These are phyloP conservation scores for Leucocoprinus birnbaumii DNA, from an alignment of 768 basidiomycete genomes.

Conservation along the genomic window DNA sequence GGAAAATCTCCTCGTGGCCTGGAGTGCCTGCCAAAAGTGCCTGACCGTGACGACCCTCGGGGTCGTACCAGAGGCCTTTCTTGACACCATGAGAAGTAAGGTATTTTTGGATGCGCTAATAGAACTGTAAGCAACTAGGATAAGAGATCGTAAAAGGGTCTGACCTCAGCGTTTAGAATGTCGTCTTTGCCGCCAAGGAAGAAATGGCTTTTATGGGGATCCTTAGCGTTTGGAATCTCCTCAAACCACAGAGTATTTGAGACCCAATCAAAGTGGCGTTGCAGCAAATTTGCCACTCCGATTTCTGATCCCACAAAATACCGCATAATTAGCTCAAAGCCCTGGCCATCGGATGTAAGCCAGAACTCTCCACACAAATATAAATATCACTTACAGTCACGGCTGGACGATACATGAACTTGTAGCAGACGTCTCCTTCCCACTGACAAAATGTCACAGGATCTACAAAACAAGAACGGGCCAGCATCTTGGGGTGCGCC, in stretches of 20 bases:
- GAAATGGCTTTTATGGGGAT: slow-evolving; percentile 65
- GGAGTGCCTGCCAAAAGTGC: slow-evolving; percentile 50
- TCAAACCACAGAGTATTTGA: slow-evolving; percentile 89
- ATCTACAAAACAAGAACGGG: slow-evolving; percentile 86
- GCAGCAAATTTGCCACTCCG: slow-evolving; percentile 83
- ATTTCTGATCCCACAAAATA: slow-evolving; percentile 89
- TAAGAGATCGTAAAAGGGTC: slow-evolving; percentile 14
- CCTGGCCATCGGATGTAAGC: slow-evolving; percentile 39
- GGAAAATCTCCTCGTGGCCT: slow-evolving; percentile 54
- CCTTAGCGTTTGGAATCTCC: slow-evolving; percentile 78
- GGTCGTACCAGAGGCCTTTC: slow-evolving; percentile 64
- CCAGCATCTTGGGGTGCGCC: slow-evolving; percentile 61
- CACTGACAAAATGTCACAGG: slow-evolving; percentile 89
- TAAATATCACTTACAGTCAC: slow-evolving; percentile 45
- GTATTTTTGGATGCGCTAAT: slow-evolving; percentile 69
- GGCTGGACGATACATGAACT: slow-evolving; percentile 78
- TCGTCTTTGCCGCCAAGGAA: slow-evolving; percentile 82
- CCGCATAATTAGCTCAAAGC: slow-evolving; percentile 74
- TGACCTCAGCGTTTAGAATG: slow-evolving; percentile 72
- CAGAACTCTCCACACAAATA: not conserved
- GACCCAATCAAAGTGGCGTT: slow-evolving; percentile 82
- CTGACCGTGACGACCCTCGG: slow-evolving; percentile 60
- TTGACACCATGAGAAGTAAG: slow-evolving; percentile 71
- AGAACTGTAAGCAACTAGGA: not conserved
- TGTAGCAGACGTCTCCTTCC: slow-evolving; percentile 95